These are phyloP conservation scores for Microcyclosporella mali DNA, from an alignment of 2,329 filamentous ascomycete genomes.

Conservation along the genomic window DNA sequence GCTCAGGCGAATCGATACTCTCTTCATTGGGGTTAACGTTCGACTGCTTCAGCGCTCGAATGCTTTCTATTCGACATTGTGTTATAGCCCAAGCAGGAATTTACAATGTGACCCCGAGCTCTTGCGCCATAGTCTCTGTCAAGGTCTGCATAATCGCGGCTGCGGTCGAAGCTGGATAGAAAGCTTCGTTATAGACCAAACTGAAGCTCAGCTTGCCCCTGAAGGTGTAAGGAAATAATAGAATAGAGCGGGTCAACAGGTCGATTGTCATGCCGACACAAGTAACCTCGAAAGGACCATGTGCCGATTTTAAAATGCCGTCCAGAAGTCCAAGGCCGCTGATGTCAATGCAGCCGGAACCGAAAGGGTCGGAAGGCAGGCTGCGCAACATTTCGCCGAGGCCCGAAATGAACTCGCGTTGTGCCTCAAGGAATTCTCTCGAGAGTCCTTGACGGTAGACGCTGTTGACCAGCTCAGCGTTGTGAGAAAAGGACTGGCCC, in stretches of 20 bases:
- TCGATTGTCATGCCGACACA: not conserved
- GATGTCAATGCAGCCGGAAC: not conserved
- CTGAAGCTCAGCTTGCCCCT: not conserved
- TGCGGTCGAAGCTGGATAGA: not conserved
- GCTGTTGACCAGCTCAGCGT: not conserved
- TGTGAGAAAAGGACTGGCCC: not conserved
- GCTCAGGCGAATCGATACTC: no score
- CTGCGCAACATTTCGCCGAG: not conserved
- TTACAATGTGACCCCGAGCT: slow-evolving; percentile 1
- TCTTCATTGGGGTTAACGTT: no score
- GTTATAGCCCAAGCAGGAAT: no score
- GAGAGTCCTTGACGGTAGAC: not conserved
- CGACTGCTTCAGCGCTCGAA: no score
- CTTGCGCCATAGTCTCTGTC: not conserved
- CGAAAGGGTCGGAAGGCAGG: not conserved
- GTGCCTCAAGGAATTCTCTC: not conserved
- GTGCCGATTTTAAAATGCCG: not conserved
- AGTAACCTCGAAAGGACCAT: not conserved
- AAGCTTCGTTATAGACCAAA: not conserved
- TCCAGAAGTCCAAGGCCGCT: not conserved
- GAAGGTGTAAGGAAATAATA: not conserved
- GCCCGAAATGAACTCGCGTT: not conserved
- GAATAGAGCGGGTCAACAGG: not conserved
- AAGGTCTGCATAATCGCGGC: not conserved
- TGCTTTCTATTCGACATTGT: no score